phyloP scores from a whole-genome alignment of 2,329 filamentous ascomycete genomes.

The Microcyclospora tardicrescens region DNA sequence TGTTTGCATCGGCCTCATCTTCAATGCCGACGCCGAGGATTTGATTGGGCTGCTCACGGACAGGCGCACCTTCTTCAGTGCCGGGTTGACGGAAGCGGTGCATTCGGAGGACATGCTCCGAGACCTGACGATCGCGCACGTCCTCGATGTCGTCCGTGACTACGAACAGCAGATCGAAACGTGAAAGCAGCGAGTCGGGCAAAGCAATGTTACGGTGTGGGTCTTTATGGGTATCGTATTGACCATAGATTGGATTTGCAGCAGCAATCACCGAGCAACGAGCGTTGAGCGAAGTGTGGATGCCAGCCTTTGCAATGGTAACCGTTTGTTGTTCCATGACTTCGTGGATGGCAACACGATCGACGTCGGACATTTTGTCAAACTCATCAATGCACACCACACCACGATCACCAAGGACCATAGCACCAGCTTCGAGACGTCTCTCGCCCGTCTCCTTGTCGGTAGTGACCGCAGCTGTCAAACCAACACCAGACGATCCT shows the following conservation, averaged over 20 bases:
- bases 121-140: constrained; percentile 75
- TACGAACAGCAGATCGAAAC: constrained; percentile 96
- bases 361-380: constrained; percentile 98
- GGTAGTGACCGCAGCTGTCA: constrained; percentile 88
- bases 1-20: constrained; percentile 58
- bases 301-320: constrained; percentile 95
- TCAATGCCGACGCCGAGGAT: constrained; percentile 78
- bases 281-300: constrained; percentile 93
- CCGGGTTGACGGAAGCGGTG: constrained; percentile 88
- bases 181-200: constrained; percentile 87
- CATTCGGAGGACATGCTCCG: constrained; percentile 94
- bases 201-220: constrained; percentile 97
- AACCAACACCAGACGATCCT: constrained; percentile 87
- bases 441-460: constrained; percentile 97
- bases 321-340: constrained; percentile 99
- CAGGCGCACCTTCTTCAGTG: constrained; percentile 84
- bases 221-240: constrained; percentile 97
- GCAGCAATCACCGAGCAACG: constrained; percentile 93
- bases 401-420: constrained; percentile 93
- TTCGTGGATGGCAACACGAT: constrained; percentile 97
- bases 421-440: constrained; percentile 88
- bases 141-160: constrained; percentile 98
- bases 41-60: constrained; percentile 76
- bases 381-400: constrained; percentile 99
- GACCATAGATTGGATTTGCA: constrained; percentile 93